Conservation (phyloP, 2,329 filamentous ascomycete species). For the Blastomyces gilchristii region DNA sequence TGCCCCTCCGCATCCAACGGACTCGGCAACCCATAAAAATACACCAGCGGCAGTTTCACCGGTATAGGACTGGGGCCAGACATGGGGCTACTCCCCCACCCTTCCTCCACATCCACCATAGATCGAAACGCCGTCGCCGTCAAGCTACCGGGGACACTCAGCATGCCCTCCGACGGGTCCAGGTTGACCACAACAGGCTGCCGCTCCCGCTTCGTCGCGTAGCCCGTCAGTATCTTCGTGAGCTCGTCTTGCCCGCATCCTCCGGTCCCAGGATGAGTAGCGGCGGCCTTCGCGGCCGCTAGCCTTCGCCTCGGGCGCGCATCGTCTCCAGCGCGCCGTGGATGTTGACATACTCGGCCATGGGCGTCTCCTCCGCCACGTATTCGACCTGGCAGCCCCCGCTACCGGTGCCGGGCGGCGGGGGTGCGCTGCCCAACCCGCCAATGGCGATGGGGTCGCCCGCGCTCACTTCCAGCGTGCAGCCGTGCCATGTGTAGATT, state of each 20-base stretch:
- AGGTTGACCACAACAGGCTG: constrained; percentile 77
- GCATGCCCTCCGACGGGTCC: constrained; percentile 69
- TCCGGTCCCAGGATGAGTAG: constrained; percentile 71
- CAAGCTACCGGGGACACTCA: constrained; percentile 68
- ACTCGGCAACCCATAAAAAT: constrained; percentile 68
- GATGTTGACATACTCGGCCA: constrained; percentile 70
- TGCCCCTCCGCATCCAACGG: constrained; percentile 59
- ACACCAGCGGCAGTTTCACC: constrained; percentile 83
- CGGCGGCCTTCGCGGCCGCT: constrained; percentile 52
- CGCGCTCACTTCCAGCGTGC: constrained; percentile 66
- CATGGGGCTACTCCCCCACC: constrained; percentile 83
- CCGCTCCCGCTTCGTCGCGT: constrained; percentile 61
- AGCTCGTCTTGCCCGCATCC: constrained; percentile 75
- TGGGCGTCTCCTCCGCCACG: constrained; percentile 66
- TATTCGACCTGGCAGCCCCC: constrained; percentile 60
- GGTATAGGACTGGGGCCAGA: constrained; percentile 80
- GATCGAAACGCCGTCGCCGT: constrained; percentile 80
- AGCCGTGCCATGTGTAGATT: constrained; percentile 87
- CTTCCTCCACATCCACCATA: constrained; percentile 77
- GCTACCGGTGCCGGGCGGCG: constrained; percentile 29
- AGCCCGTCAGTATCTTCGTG: constrained; percentile 64
- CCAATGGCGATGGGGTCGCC: constrained; percentile 37
- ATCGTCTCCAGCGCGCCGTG: constrained; percentile 75
- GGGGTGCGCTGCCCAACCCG: constrained; percentile 10
- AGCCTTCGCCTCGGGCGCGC: constrained; percentile 51